Evolutionary conservation across 108 stramenopile species (phyloP).

Genomic region (Fragilaria crotonensis): DNA sequence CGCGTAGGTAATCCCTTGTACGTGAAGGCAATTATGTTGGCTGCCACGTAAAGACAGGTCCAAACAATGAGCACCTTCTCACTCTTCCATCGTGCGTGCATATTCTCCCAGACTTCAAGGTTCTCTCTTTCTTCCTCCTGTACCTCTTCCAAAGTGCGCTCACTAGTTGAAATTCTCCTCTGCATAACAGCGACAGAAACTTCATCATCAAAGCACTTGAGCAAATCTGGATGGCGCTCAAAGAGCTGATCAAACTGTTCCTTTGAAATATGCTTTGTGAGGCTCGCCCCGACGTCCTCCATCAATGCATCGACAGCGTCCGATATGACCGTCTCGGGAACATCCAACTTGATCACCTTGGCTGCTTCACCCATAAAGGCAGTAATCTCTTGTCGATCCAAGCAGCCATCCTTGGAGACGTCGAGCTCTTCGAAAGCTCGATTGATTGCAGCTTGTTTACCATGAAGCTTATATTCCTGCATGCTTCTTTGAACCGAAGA

Average conservation of each 20-base stretch:
- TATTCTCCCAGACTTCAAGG: slow-evolving; percentile 8
- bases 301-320: slow-evolving; percentile 11
- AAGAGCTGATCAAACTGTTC: slow-evolving; percentile 8
- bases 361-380: slow-evolving; percentile 9
- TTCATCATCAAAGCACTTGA: slow-evolving; percentile 7
- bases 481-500: too few relatives aligned
- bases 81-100: slow-evolving; percentile 5
- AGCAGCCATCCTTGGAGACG: neutral
- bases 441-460: slow-evolving; percentile 5
- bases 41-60: slow-evolving; percentile 5
- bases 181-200: neutral
- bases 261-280: slow-evolving; percentile 1
- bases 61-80: neutral
- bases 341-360: neutral
- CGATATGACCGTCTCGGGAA: slow-evolving; percentile 1
- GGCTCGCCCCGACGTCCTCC: slow-evolving; percentile 9
- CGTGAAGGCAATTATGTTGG: slow-evolving; percentile 7
- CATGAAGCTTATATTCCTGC: too few relatives aligned
- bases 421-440: slow-evolving; percentile 9
- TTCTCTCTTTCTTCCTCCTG: slow-evolving; percentile 7
- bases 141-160: neutral
- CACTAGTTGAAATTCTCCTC: neutral
- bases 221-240: slow-evolving; percentile 11
- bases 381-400: slow-evolving; percentile 4
- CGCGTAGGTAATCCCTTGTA: slow-evolving; percentile 4